Base-by-base conservation (phyloP, 495 filamentous ascomycete genomes). In the Penicillium atrosanguineum region DNA sequence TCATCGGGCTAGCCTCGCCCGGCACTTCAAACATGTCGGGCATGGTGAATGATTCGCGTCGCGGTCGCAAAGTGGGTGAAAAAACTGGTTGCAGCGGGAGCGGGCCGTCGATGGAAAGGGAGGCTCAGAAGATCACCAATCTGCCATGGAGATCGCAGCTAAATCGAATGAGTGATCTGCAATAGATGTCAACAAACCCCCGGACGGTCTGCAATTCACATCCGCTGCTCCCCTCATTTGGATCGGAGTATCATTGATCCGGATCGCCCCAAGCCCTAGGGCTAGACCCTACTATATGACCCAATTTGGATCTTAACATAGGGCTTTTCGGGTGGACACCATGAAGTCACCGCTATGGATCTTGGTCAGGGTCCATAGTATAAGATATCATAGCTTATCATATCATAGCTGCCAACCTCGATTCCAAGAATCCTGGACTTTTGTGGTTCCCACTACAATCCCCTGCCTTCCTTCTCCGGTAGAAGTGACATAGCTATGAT, bases 1-100 rank as follows among this genome's bases (percentile, higher is more conserved):
- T 79, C 47, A 87, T 66, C n/a, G 84, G 84, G 60, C 79, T 84
- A 21, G 80, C 75, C 65, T 84, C 84, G n/a, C 77, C 82, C 25
- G 79, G 66, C 25, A 82, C 68, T 66, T 87, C 84, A 46, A 85
- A 66, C 34, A 69, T 55, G 29, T 69, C 62, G 31, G 64, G 64
- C 76, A 80, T 79, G 50, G 45, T 59, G 48, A 60, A 45, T 36
- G n/a, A 37, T 44, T 26, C 12, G 37, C 25, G 40, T 39, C 37
- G 41, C 46, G 38, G 19, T 0, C 4, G 38, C 9, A 37, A 11
- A 6, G 3, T 37, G 16, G 19, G 31, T 34, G 11, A 16, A 40
- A 4, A 11, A 7, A 9, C 38, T 9, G 16, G 38, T 40, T 11
- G 16, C 38, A 40, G 38, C 38, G 9, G 19, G 9, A 11, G 38